Evolutionary conservation across 805 yeast genomes (phyloP).

Genomic region (Priceomyces haplophilus): DNA sequence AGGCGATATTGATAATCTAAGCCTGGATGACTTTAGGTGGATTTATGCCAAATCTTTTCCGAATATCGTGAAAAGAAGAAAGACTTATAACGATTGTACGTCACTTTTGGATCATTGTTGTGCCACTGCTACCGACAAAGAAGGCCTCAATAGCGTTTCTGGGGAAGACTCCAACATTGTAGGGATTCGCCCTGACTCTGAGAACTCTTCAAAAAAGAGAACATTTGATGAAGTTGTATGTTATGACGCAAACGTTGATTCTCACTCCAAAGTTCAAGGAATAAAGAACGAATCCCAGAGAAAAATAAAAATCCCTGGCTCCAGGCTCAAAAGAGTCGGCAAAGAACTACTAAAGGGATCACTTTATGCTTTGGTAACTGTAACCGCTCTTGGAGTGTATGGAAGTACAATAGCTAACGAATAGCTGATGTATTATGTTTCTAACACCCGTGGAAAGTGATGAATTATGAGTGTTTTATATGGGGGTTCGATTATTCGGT

Average conservation of each 20-base stretch:
- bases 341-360: constrained; percentile 34
- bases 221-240: background rate
- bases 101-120: too few relatives aligned
- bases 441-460: too few relatives aligned
- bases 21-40: background rate
- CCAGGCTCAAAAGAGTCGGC: constrained; percentile 13
- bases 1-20: background rate
- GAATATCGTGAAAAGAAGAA: background rate
- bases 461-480: background rate
- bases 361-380: constrained; percentile 29
- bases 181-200: too few relatives aligned
- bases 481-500: background rate
- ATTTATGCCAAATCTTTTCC: constrained; percentile 1
- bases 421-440: background rate
- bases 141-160: too few relatives aligned
- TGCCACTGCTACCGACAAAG: too few relatives aligned
- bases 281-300: background rate
- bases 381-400: constrained; percentile 35
- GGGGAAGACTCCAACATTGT: too few relatives aligned
- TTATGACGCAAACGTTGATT: background rate
- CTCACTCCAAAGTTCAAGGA: too few relatives aligned
- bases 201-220: background rate
- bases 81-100: background rate
- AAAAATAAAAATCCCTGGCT: background rate
- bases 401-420: constrained; percentile 21